Percentiles rank a stretch among this genome's conserved stretches.
These are phyloP conservation scores for Termitomyces sp. DNA, from an alignment of 768 basidiomycete genomes.

Conservation along the genomic window DNA sequence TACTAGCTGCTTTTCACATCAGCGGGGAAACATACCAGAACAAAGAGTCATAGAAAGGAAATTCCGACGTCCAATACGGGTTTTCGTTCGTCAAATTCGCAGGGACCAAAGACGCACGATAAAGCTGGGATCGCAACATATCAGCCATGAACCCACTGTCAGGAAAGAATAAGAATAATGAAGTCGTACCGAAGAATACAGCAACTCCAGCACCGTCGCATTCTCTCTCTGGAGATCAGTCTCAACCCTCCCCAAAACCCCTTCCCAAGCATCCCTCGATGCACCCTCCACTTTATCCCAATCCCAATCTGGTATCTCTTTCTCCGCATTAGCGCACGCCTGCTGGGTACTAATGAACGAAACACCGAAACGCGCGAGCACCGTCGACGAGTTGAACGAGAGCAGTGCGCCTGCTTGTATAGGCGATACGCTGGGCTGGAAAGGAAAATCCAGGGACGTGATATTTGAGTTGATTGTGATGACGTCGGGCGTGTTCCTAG, in stretches of 20 bases:
- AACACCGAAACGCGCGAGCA: conserved; percentile 53
- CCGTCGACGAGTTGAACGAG: conserved; percentile 28
- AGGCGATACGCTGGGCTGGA: conserved; percentile 28
- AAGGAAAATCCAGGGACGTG: conserved; percentile 32
- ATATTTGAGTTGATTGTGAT: conserved; percentile 28
- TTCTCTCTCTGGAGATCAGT: conserved; percentile 33
- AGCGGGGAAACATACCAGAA: conserved; percentile 34
- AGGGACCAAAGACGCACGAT: conserved; percentile 45
- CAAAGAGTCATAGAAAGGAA: conserved; percentile 46
- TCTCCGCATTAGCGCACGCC: conserved; percentile 55
- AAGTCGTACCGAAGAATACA: conserved; percentile 42
- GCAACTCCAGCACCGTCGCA: conserved; percentile 34
- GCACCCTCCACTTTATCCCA: conserved; percentile 35
- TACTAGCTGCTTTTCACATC: neutral
- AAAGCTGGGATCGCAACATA: conserved; percentile 28
- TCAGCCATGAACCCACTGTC: neutral
- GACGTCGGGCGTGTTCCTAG: conserved; percentile 25
- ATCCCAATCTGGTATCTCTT: conserved; percentile 45
- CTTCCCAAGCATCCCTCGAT: conserved; percentile 37
- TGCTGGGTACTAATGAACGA: conserved; percentile 49
- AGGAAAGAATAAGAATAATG: neutral
- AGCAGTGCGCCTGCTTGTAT: conserved; percentile 43
- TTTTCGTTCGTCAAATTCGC: conserved; percentile 47
- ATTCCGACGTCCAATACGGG: conserved; percentile 41
- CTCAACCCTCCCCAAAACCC: conserved; percentile 32